Evolutionary conservation across 768 basidiomycete species (phyloP), one percentile per base, ranked within the genome.

Genomic region (Boletellus ananiceps): DNA sequence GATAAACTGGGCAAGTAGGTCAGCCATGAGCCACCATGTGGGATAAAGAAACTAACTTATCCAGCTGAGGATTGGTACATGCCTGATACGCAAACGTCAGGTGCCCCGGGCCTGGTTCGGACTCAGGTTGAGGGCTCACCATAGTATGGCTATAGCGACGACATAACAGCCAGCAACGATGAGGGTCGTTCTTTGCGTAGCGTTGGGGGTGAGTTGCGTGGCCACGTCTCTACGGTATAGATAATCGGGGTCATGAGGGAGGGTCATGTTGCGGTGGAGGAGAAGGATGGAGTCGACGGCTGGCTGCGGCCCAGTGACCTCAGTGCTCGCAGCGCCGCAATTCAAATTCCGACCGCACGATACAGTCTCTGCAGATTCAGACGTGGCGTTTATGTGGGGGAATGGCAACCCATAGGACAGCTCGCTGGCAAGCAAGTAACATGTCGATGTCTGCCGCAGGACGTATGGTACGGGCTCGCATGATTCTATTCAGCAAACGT

Each of bases 81-180:
- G 88, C 88, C 88, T 89, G 36, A 50, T 37, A 46, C 39, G 29
- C 33, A 13, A 25, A 37, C 44, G 46, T 47, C 44, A 55, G 51
- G 19, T 25, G 27, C 37, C 25, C 35, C 44, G 39, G 13, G 33
- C 13, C 43, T n/a, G 25, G 27, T 16, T 35, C 11, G 19, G 33
- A 40, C 16, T 11, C 4, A 29, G 9, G 32, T 41, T 21, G 1
- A 37, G 38, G 11, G 62, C 82, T 55, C 62, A 86, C 89, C 90
- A 93, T 54, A 93, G 68, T 46, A 93, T 82, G n/a, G 73, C 85
- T 64, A 92, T 93, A 4, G 69, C 76, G 19, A 91, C 23, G 47
- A 91, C 71, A 67, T 92, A 93, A 27, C 74, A 74, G 9, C 80
- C 88, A 7, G 88, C 90, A 27, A 90, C 84, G 47, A 93, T 90